Conservation (phyloP, 768 basidiomycete genomes). For the Brasilioporus rufonigricans region DNA sequence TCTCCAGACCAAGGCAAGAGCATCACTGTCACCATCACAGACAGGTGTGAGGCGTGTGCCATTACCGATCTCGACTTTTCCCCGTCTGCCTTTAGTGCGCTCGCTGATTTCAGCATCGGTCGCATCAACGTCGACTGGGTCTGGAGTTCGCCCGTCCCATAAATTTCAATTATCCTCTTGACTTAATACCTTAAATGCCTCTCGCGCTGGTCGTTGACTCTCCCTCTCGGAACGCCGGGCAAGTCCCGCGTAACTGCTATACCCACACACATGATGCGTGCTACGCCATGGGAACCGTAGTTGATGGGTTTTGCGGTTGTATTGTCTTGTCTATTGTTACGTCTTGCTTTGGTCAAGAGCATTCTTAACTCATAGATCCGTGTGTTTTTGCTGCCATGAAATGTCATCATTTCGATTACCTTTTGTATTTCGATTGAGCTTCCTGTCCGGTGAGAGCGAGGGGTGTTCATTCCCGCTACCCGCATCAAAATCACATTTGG, state of each 20-base stretch:
- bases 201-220: constrained; percentile 19
- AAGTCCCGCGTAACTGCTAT: constrained; percentile 6
- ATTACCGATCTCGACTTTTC: constrained; percentile 61
- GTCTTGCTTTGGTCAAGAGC: constrained; percentile 38
- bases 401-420: constrained; percentile 1
- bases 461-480: constrained; percentile 2
- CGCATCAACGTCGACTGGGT: constrained; percentile 37
- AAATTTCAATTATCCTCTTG: constrained; percentile 26
- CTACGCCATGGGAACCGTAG: constrained; percentile 27
- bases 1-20: constrained; percentile 49
- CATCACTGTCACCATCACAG: constrained; percentile 50
- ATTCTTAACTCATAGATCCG: constrained; percentile 17
- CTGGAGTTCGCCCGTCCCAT: too few species aligned
- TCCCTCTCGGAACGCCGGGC: constrained; percentile 29
- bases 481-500: not conserved
- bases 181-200: constrained; percentile 11
- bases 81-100: constrained; percentile 48
- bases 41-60: constrained; percentile 61
- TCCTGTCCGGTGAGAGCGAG: constrained; percentile 3
- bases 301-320: constrained; percentile 26
- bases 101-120: constrained; percentile 47
- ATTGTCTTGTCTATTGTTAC: constrained; percentile 8
- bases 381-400: constrained; percentile 12
- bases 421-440: not conserved
- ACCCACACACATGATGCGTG: constrained; percentile 22